Conservation (phyloP, 345 rosid genomes). For the Eucalyptus grandis region DNA sequence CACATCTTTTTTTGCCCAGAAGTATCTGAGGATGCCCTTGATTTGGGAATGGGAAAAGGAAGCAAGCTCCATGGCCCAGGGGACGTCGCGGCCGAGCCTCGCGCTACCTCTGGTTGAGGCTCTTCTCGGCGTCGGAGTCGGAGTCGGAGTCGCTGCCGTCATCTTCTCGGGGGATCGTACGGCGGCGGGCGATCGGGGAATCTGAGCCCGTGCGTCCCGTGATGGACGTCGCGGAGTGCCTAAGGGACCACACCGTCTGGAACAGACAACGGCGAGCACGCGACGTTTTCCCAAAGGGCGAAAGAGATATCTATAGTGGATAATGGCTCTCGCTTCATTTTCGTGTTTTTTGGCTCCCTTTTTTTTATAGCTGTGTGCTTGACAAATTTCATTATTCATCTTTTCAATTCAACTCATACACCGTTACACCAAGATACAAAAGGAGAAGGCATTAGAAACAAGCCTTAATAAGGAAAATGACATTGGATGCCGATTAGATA, state of each 20-base stretch:
- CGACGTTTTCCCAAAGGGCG: neutral
- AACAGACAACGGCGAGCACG: neutral
- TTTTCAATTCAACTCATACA: too few relatives aligned
- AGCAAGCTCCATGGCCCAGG: conserved; percentile 70
- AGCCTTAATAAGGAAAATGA: too few relatives aligned
- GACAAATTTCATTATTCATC: too few relatives aligned
- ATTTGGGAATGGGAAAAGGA: conserved; percentile 12
- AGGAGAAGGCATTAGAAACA: too few relatives aligned
- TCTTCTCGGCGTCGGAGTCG: conserved; percentile 36
- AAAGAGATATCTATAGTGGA: neutral
- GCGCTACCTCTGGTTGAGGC: conserved; percentile 80
- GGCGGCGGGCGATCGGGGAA: conserved; percentile 6
- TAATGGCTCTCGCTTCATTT: neutral
- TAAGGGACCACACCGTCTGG: conserved; percentile 3
- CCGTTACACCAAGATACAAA: too few relatives aligned
- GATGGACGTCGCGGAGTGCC: conserved; percentile 9
- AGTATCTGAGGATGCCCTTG: too few relatives aligned
- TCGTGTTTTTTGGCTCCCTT: neutral
- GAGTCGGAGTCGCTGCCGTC: conserved; percentile 4
- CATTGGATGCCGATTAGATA: too few relatives aligned
- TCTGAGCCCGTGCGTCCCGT: conserved; percentile 13
- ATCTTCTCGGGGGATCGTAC: neutral
- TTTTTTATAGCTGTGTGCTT: neutral
- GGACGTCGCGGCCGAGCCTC: conserved; percentile 69
- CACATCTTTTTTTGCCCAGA: neutral